Percentiles rank a stretch among this genome's conserved stretches.
phyloP scores from a whole-genome alignment of 257 asterid species.

The Przewalskia tangutica region DNA sequence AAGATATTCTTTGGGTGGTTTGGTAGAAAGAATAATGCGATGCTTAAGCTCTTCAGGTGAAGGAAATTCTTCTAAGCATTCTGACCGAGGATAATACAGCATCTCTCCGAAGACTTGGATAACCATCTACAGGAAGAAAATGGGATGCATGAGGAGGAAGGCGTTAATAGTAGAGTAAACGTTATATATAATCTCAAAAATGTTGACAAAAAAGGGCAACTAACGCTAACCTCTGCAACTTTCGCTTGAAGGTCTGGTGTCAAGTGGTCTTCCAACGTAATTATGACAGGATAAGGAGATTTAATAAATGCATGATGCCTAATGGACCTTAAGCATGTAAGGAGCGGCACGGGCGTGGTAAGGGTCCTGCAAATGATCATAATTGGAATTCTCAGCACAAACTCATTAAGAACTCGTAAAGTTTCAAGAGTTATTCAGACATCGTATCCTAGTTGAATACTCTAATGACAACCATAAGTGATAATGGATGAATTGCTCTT shows the following conservation, averaged over 20 bases:
- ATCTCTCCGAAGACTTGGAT: constrained; percentile 71
- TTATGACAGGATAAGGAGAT: constrained; percentile 83
- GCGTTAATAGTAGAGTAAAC: neutral
- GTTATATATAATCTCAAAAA: neutral
- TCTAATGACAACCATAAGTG: neutral
- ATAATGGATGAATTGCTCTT: neutral
- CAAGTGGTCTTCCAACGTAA: constrained; percentile 88
- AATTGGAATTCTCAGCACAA: neutral
- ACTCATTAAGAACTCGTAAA: neutral
- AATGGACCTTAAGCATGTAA: constrained; percentile 65
- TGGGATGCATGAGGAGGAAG: neutral
- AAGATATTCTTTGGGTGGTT: constrained; percentile 89
- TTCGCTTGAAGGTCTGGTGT: constrained; percentile 85
- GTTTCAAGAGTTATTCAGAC: neutral
- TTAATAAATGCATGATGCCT: constrained; percentile 66
- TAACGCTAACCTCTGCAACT: constrained; percentile 67
- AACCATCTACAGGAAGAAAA: constrained; percentile 41
- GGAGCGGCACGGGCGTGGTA: constrained; percentile 68
- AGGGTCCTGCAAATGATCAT: constrained; percentile 56
- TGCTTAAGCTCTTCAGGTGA: constrained; percentile 74
- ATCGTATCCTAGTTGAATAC: neutral
- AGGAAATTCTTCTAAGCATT: constrained; percentile 59
- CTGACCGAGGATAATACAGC: constrained; percentile 55
- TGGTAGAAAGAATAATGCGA: constrained; percentile 69
- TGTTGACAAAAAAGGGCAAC: neutral